phyloP scores from a whole-genome alignment of 352 stramenopile species.

The Globisporangium rhizosaccharum region DNA sequence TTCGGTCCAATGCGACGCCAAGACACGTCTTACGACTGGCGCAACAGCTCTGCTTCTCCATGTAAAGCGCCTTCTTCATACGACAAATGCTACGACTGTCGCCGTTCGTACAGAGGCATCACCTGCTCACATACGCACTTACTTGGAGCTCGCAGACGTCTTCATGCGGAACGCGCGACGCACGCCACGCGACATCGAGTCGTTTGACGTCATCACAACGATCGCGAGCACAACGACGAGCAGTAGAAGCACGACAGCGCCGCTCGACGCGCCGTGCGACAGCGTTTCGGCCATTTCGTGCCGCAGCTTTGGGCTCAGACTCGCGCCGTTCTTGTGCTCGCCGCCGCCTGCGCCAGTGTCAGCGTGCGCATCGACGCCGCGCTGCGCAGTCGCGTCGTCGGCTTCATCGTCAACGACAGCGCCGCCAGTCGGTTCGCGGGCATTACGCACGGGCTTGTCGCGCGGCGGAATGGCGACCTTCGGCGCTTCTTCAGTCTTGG shows the following conservation, averaged over 20 bases:
- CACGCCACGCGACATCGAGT: slow-evolving; percentile 48
- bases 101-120: too few relatives aligned
- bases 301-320: slow-evolving; percentile 28
- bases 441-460: slow-evolving; percentile 15
- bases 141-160: slow-evolving; percentile 24
- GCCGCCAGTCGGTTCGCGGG: slow-evolving; percentile 15
- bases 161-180: slow-evolving; percentile 44
- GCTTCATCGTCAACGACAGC: slow-evolving; percentile 18
- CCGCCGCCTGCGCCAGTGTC: slow-evolving; percentile 31
- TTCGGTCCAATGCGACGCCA: too few relatives aligned
- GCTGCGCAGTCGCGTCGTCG: slow-evolving; percentile 21
- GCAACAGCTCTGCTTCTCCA: too few relatives aligned
- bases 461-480: neutral
- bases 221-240: slow-evolving; percentile 41
- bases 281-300: slow-evolving; percentile 33
- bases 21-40: too few relatives aligned
- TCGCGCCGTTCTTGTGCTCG: slow-evolving; percentile 15
- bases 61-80: too few relatives aligned
- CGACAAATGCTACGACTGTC: too few relatives aligned
- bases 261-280: slow-evolving; percentile 21
- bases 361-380: slow-evolving; percentile 28
- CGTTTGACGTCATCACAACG: slow-evolving; percentile 67
- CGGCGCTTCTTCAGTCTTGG: slow-evolving; percentile 8
- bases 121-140: neutral
- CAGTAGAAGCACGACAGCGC: slow-evolving; percentile 48